Conservation (phyloP, 192 early-diverging fungal genomes). For the Haplosporangium gracile region DNA sequence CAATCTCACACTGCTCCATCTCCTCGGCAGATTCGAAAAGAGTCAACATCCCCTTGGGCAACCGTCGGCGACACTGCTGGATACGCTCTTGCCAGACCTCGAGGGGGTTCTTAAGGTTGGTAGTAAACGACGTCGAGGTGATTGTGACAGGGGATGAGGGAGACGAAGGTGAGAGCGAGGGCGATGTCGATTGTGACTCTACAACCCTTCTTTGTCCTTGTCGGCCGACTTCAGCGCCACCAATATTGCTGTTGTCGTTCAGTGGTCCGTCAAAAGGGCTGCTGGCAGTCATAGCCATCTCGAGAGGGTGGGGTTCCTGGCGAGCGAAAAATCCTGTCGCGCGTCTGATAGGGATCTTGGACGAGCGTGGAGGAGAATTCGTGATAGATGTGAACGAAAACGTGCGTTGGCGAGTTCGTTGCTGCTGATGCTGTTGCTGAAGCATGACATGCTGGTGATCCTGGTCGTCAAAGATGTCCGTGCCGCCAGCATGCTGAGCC, state of each 20-base stretch:
- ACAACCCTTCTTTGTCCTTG: background rate
- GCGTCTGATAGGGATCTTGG: background rate
- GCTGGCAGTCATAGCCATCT: background rate
- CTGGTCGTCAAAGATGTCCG: slow-evolving; percentile 8
- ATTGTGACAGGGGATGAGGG: background rate
- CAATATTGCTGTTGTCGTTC: too few relatives aligned
- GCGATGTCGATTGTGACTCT: background rate
- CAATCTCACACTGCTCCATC: slow-evolving; percentile 19
- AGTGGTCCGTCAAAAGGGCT: background rate
- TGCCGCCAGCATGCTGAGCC: background rate
- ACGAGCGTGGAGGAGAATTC: background rate
- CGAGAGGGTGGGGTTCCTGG: background rate
- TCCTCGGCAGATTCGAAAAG: slow-evolving; percentile 38
- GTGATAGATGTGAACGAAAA: background rate
- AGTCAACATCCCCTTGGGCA: slow-evolving; percentile 25
- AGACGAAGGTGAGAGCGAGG: background rate
- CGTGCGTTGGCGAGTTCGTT: slow-evolving; percentile 1
- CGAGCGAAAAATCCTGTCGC: background rate
- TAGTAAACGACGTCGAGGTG: background rate
- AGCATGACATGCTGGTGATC: background rate
- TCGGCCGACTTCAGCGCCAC: too few relatives aligned
- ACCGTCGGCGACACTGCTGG: slow-evolving; percentile 11
- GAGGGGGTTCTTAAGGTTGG: slow-evolving; percentile 9
- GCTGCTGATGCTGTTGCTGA: slow-evolving; percentile 11
- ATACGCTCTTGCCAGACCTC: slow-evolving; percentile 32